Evolutionary conservation across 129 eudicot species (phyloP).

Genomic region (Centrapalus pauciflorus): DNA sequence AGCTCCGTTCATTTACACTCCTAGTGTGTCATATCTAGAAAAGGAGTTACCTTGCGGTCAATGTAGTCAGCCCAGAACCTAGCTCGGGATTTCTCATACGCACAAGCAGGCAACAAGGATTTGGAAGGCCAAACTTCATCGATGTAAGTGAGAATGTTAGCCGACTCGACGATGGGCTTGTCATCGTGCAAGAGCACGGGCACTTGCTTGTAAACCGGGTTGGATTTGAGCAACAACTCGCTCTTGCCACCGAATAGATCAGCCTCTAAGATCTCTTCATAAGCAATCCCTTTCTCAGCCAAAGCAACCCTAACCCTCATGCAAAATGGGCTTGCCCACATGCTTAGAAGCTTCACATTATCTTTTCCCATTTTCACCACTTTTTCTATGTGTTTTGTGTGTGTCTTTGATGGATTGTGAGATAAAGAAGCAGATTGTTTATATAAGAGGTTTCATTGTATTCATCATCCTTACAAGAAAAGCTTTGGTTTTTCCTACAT

Average conservation of each 20-base stretch:
- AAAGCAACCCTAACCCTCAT: conserved; percentile 59
- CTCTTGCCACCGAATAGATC: conserved; percentile 63
- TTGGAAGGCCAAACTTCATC: conserved; percentile 59
- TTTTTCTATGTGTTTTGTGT: background rate
- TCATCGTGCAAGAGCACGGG: conserved; percentile 58
- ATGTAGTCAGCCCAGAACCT: conserved; percentile 70
- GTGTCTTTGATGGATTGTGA: conserved; percentile 13
- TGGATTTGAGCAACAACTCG: conserved; percentile 53
- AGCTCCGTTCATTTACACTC: no score
- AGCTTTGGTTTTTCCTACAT: conserved; percentile 30
- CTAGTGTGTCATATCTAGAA: conserved; percentile 1
- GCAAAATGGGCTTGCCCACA: conserved; percentile 73
- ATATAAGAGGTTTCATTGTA: conserved; percentile 18
- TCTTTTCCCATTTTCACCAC: conserved; percentile 37
- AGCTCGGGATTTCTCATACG: conserved; percentile 47
- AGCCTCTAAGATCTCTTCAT: conserved; percentile 44
- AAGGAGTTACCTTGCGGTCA: conserved; percentile 52
- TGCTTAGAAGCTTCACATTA: conserved; percentile 43
- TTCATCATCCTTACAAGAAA: conserved; percentile 23
- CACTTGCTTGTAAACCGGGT: conserved; percentile 60
- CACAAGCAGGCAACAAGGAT: conserved; percentile 40
- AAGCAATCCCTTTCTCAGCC: conserved; percentile 57
- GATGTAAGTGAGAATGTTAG: conserved; percentile 61
- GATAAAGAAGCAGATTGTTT: conserved; percentile 3
- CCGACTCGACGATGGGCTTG: conserved; percentile 53